Evolutionary conservation across 2,329 filamentous ascomycete species (phyloP), one percentile per base, ranked within the genome.

Genomic region (Ceratocystis diversiconidia): DNA sequence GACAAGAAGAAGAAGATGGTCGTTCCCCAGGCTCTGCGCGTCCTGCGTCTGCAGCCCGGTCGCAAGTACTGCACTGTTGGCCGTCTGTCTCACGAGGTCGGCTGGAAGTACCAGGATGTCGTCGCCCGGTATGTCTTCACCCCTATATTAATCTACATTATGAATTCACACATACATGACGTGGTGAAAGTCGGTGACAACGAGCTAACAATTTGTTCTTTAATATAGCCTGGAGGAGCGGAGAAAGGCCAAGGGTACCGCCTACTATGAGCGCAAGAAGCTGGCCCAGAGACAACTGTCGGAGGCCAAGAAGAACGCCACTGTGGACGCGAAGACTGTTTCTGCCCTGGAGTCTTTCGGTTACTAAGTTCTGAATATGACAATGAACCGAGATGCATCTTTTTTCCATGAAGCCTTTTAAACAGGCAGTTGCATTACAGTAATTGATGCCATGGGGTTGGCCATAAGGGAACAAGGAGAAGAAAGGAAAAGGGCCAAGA

Each of bases 191-290:
- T 19, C 12, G 10, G 32, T n/a, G 22, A n/a, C 61, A 41, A 19
- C 22, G 17, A 30, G 68, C 10, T 57, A 52, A 52, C 48, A 28
- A 2, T 22, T 28, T 52, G 22, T 52, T 52, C 15, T 52, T 52
- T 28, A 1, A 41, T 32, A 73, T 75, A 97, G 94, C 81, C 86
- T 99, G 76, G 94, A 99, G 86, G 94, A 99, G 86, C 87, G 92
- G 81, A 90, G 94, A 85, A 99, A 99, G 86, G 92, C 95, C 80
- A 99, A 97, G 90, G 88, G 91, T 76, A 86, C 89, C 73, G 94
- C 94, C 78, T 99, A 96, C 89, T 97, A 97, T 86, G 92, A 95
- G 85, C 91, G 92, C 86, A 99, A 97, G 94, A 96, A 95, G 90
- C 85, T 90, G 73, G 89, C 89, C 73, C 85, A 88, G 78, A 89